Conservation (phyloP, 1,284 basidiomycete species). For the Microstroma glucosiphilum region DNA sequence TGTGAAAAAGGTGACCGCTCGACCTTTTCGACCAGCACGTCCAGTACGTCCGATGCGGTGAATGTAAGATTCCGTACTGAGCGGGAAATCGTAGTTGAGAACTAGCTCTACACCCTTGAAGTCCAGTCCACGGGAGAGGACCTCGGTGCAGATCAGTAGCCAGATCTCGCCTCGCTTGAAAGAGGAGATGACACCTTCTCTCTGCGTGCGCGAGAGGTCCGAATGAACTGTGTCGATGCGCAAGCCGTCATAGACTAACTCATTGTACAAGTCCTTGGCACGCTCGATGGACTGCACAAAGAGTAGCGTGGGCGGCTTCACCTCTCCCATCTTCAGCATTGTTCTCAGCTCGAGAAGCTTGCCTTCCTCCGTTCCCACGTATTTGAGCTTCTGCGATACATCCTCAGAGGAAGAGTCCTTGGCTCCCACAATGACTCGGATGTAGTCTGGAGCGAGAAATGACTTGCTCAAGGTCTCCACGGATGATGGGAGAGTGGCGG, state of each 20-base stretch:
- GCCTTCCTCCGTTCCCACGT: slow-evolving; percentile 84
- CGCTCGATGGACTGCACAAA: slow-evolving; percentile 90
- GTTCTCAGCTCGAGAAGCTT: slow-evolving; percentile 75
- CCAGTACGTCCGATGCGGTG: slow-evolving; percentile 96
- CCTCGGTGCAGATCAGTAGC: slow-evolving; percentile 48
- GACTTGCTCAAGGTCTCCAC: slow-evolving; percentile 79
- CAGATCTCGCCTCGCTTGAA: slow-evolving; percentile 64
- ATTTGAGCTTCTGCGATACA: slow-evolving; percentile 78
- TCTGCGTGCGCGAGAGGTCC: slow-evolving; percentile 74
- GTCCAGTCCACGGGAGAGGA: slow-evolving; percentile 83
- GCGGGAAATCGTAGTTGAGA: slow-evolving; percentile 67
- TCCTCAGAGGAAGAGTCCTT: slow-evolving; percentile 74
- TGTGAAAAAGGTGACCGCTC: slow-evolving; percentile 91
- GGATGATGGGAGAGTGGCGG: slow-evolving; percentile 83
- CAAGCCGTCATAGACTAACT: slow-evolving; percentile 73
- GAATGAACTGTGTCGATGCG: slow-evolving; percentile 90
- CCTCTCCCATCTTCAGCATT: slow-evolving; percentile 68
- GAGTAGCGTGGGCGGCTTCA: slow-evolving; percentile 84
- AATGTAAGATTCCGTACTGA: slow-evolving; percentile 76
- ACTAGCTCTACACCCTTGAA: slow-evolving; percentile 91
- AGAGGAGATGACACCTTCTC: slow-evolving; percentile 64
- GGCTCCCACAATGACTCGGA: slow-evolving; percentile 38
- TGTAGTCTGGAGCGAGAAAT: slow-evolving; percentile 58
- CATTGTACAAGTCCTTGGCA: slow-evolving; percentile 80
- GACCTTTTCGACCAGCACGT: slow-evolving; percentile 80